A percentile compares a stretch with the other conserved stretches of the same genome.
These are phyloP conservation scores for Citrus cavaleriei DNA, from an alignment of 345 rosid genomes.

Conservation along the genomic window DNA sequence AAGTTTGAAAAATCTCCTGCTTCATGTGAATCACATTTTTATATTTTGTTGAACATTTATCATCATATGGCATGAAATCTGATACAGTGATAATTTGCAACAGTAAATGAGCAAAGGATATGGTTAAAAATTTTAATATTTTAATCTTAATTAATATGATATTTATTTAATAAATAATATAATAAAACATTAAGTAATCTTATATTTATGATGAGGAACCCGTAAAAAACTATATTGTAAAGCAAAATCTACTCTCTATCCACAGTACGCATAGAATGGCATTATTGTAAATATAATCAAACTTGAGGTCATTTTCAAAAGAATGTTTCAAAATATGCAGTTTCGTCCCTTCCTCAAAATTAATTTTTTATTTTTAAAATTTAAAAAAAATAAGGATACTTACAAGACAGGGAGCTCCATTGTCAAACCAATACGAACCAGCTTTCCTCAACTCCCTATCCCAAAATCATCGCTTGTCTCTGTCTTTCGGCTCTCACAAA, in stretches of 20 bases:
- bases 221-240: no score
- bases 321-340: conserved; percentile 6
- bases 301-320: neutral
- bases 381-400: neutral
- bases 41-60: no score
- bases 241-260: neutral
- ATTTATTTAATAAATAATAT: no score
- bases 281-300: neutral
- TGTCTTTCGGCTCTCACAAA: neutral
- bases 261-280: neutral
- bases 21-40: no score
- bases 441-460: neutral
- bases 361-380: neutral
- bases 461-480: neutral
- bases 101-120: no score
- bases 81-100: no score
- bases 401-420: neutral
- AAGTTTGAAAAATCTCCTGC: no score
- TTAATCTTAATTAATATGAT: no score
- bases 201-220: no score
- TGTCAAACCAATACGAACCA: neutral
- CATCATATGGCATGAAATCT: no score
- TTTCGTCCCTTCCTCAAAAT: neutral
- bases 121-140: no score
- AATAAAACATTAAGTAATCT: no score